Conservation (phyloP, 805 yeast genomes). For the Candida succiphila region DNA sequence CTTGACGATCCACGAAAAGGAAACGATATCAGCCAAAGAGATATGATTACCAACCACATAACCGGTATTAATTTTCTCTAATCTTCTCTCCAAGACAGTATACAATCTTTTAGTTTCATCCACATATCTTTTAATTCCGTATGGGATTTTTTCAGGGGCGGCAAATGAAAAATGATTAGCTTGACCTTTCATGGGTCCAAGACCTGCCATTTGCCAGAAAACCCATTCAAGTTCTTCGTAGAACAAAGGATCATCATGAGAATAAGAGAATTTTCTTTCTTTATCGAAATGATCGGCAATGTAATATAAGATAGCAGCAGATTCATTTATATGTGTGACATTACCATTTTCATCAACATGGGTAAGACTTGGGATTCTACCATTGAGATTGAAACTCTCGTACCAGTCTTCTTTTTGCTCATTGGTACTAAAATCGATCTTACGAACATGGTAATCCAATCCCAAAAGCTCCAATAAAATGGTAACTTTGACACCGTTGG, state of each 20-base stretch:
- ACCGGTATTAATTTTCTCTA: constrained; percentile 34
- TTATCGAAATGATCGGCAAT: constrained; percentile 52
- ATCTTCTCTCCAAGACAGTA: constrained; percentile 40
- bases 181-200: constrained; percentile 60
- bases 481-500: constrained; percentile 35
- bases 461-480: constrained; percentile 32
- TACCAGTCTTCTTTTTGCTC: constrained; percentile 51
- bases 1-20: constrained; percentile 34
- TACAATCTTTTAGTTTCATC: constrained; percentile 44
- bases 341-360: constrained; percentile 31
- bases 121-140: constrained; percentile 32
- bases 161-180: constrained; percentile 33
- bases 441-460: constrained; percentile 29
- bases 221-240: constrained; percentile 45
- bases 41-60: constrained; percentile 52
- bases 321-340: constrained; percentile 39
- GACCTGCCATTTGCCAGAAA: constrained; percentile 47
- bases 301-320: constrained; percentile 53
- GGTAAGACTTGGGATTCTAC: constrained; percentile 48
- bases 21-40: constrained; percentile 48
- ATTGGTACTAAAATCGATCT: constrained; percentile 29
- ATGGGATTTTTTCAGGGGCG: constrained; percentile 43
- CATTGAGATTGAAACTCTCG: constrained; percentile 48
- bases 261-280: constrained; percentile 35
- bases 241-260: constrained; percentile 29